Evolutionary conservation across 2,329 filamentous ascomycete genomes (phyloP).

Genomic region (Rosellinia necatrix): DNA sequence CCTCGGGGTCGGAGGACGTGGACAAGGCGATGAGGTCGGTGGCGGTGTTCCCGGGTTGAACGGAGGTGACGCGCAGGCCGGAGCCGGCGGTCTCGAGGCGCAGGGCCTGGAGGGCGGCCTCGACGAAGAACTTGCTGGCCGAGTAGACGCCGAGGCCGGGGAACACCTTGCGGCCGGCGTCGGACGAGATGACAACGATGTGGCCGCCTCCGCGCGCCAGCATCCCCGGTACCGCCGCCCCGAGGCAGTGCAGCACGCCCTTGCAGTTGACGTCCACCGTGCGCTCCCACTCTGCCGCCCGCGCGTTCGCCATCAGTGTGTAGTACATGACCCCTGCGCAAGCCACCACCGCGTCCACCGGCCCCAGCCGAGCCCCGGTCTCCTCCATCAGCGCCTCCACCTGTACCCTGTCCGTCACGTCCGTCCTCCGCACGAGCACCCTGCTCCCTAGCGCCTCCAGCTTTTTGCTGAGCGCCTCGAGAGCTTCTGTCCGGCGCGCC

Average conservation of each 20-base stretch:
- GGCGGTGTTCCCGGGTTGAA: conserved; percentile 78
- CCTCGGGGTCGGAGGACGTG: conserved; percentile 75
- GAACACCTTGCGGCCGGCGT: conserved; percentile 81
- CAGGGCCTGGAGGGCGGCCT: conserved; percentile 76
- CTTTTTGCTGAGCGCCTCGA: conserved; percentile 68
- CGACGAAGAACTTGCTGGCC: conserved; percentile 83
- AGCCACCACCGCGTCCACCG: conserved; percentile 77
- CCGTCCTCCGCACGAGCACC: conserved; percentile 70
- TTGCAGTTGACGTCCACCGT: conserved; percentile 89
- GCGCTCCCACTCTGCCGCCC: conserved; percentile 76
- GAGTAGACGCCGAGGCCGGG: conserved; percentile 82
- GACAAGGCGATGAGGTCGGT: conserved; percentile 77
- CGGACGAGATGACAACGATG: conserved; percentile 80
- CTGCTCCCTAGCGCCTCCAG: conserved; percentile 59
- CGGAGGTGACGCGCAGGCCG: conserved; percentile 72
- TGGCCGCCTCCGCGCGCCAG: conserved; percentile 70
- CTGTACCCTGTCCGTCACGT: conserved; percentile 69
- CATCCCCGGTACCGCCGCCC: conserved; percentile 73
- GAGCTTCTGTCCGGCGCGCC: conserved; percentile 70
- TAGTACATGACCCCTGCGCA: conserved; percentile 89
- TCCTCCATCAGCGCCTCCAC: conserved; percentile 68
- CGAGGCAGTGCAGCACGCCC: conserved; percentile 74
- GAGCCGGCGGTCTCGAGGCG: conserved; percentile 76
- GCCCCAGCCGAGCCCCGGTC: conserved; percentile 66
- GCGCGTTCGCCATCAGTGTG: conserved; percentile 80